Evolutionary conservation across 345 rosid species (phyloP), one percentile per base, ranked within the genome.

Genomic region (Gossypium mustelinum): DNA sequence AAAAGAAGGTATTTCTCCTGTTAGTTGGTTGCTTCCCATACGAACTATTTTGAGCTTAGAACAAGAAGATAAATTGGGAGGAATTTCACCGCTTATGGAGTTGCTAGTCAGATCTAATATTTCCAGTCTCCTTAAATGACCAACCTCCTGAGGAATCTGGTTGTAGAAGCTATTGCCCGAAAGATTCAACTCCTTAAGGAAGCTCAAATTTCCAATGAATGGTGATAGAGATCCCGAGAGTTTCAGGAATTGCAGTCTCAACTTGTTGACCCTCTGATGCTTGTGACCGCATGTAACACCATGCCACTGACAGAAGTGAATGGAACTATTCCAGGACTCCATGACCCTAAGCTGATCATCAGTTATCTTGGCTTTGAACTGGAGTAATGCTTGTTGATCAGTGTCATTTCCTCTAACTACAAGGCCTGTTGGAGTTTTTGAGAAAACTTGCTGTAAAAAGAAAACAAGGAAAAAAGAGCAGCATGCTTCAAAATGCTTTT

Each of bases 21-120:
- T 16, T 1, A 82, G 51, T 3, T 57, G 48, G 66, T 78, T 82
- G 13, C 0, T 0, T 14, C 14, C 3, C 1, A 75, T 6, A 8
- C 2, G 0, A 5, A 78, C 8, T 0, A 22, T 1, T 52, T 0
- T 17, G 4, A 81, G 74, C 4, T 14, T 14, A 4, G 25, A 48
- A n/a, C 76, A 81, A 4, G 11, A 5, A 2, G 75, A 48, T 10
- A 81, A 6, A 50, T 60, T 78, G 43, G 67, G 14, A 2, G 84
- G 81, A 43, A 81, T 70, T 60, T 81, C 66, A 8, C 81, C 84
- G 5, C 9, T 3, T 10, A 81, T 10, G 2, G 72, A 72, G 48
- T 81, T 81, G 1, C 17, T 62, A 5, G 20, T 29, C 12, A 17
- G 0, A 7, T 4, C 60, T 8, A 25, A 22, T 66, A 12, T 50